Conservation (phyloP, 192 early-diverging fungal species). For the Backusella luteola region DNA sequence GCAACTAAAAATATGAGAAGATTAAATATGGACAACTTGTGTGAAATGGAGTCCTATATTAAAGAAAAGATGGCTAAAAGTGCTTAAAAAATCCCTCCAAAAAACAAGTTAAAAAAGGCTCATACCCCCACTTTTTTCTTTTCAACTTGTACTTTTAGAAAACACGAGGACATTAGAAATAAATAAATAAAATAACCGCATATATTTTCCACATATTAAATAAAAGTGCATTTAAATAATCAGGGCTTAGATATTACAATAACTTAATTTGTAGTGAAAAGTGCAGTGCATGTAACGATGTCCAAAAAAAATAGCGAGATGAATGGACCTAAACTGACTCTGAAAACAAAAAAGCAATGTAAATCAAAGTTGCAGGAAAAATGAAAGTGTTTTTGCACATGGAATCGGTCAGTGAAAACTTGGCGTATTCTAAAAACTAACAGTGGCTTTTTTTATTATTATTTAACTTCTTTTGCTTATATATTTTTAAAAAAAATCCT, state of each 20-base stretch:
- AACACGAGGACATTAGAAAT: not conserved
- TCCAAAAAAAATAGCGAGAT: too few species aligned
- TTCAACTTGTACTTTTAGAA: not conserved
- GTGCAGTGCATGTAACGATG: too few species aligned
- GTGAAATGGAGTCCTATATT: not conserved
- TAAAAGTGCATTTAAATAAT: too few species aligned
- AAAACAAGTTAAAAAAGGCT: not conserved
- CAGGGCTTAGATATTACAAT: too few species aligned
- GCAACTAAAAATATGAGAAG: not conserved
- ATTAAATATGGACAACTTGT: not conserved
- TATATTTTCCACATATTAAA: not conserved
- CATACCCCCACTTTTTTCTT: not conserved
- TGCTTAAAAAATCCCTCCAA: not conserved
- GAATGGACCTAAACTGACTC: too few species aligned
- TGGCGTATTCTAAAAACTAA: too few species aligned
- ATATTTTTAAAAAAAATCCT: not conserved
- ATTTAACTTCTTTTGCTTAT: not conserved
- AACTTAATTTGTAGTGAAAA: too few species aligned
- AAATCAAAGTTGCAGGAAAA: too few species aligned
- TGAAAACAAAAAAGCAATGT: too few species aligned
- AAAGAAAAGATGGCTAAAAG: not conserved
- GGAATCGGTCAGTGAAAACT: too few species aligned
- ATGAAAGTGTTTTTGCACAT: too few species aligned
- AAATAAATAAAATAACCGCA: not conserved
- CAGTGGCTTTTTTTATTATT: not conserved